Evolutionary conservation across 768 basidiomycete species (phyloP).

Genomic region (Clathrus columnatus): DNA sequence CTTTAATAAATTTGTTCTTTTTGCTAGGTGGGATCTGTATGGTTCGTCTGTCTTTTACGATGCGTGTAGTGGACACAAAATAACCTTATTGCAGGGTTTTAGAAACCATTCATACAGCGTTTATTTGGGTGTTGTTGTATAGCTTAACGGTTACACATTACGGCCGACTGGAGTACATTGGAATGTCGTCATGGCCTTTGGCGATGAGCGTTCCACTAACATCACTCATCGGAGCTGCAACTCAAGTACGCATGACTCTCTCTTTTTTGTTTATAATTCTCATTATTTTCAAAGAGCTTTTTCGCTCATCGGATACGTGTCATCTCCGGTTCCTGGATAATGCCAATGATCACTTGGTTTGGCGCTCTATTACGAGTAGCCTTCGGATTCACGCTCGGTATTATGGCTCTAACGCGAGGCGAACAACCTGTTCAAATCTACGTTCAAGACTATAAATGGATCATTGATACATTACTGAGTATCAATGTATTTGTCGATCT

Average conservation of each 20-base stretch:
- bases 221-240: neutral
- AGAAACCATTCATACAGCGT: neutral
- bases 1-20: neutral
- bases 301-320: conserved; percentile 5
- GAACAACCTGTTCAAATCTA: neutral
- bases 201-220: neutral
- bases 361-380: neutral
- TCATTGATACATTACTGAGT: neutral
- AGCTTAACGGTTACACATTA: neutral
- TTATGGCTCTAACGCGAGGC: neutral
- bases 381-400: neutral
- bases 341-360: neutral
- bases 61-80: neutral
- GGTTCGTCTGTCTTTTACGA: neutral
- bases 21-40: neutral
- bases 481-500: neutral
- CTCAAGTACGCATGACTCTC: neutral
- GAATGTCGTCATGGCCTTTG: neutral
- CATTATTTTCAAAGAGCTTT: neutral
- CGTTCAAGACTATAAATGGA: neutral
- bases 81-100: neutral
- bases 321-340: neutral
- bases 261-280: neutral
- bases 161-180: neutral
- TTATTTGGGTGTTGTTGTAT: conserved; percentile 3